Evolutionary conservation across 148 eudicot genomes (phyloP), one percentile per base, ranked within the genome.

Genomic region (Rheum nobile): DNA sequence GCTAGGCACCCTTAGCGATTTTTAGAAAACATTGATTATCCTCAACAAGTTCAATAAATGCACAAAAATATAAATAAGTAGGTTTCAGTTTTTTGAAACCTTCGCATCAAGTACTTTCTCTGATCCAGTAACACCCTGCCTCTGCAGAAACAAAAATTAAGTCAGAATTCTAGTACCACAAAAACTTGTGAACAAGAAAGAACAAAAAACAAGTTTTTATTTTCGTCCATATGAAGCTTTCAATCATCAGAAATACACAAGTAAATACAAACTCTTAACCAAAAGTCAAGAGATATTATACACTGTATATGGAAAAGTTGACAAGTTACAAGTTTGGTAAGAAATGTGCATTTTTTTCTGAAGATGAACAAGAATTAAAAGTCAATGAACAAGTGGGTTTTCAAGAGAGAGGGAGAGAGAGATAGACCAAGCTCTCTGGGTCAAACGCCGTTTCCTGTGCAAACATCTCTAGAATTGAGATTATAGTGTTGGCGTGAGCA

Each of bases 71-170:
- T 2, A 4, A 14, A 0, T 26, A 1, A 38, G 41, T 38, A 38
- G 41, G 17, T 29, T 26, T 28, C 2, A 4, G 13, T 67, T 17
- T 12, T 6, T 1, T 70, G 39, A 3, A 19, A 94, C 98, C 97
- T 94, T 94, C 28, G 98, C 85, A 87, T 94, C 98, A 61, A 85
- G 81, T 22, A 82, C 81, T 80, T 83, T 91, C 31, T 89, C 91
- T 79, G 98, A 91, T 67, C 84, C 85, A 59, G 80, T 82, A 79
- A 90, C 96, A 82, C 85, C 93, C 35, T 79, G 88, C 77, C 87
- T 89, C n/a, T n/a, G n/a, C 97, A 85, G 87, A 82, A 71, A 39
- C 71, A 34, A 65, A 74, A 31, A 6, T 3, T 10, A 21, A 61
- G 67, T 61, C 29, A 61, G 67, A 76, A 46, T 46, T 46, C 21